Percentiles rank a stretch among this genome's conserved stretches.
Evolutionary conservation across 768 basidiomycete genomes (phyloP).

Genomic region (Lyophyllum atratum): DNA sequence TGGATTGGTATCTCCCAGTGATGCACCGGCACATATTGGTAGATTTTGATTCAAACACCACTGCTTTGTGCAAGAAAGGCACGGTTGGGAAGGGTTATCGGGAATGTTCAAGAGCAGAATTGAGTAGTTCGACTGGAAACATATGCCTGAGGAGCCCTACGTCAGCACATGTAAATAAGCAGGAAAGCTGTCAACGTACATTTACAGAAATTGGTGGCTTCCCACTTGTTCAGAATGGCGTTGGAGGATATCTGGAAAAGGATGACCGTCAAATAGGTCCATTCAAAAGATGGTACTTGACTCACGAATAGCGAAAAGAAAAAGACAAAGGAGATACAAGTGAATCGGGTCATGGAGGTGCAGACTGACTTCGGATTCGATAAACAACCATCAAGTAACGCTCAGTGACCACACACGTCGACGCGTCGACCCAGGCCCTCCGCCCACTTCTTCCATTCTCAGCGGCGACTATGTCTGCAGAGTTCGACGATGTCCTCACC

Average conservation of each 20-base stretch:
- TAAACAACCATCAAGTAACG: background rate
- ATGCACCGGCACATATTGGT: constrained; percentile 77
- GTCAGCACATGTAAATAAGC: background rate
- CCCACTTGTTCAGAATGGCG: constrained; percentile 71
- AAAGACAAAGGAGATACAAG: constrained; percentile 7
- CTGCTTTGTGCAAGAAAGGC: constrained; percentile 90
- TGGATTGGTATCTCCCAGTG: constrained; percentile 84
- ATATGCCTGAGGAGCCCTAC: constrained; percentile 65
- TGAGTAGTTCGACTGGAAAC: constrained; percentile 84
- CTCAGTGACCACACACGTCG: constrained; percentile 5
- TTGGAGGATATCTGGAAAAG: constrained; percentile 29
- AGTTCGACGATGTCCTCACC: constrained; percentile 92
- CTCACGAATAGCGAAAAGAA: constrained; percentile 26
- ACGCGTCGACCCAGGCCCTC: constrained; percentile 16
- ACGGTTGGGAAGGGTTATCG: constrained; percentile 86
- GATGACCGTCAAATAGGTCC: background rate
- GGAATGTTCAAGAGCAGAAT: constrained; percentile 81
- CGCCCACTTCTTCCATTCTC: constrained; percentile 7
- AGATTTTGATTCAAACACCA: constrained; percentile 95
- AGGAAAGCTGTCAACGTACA: constrained; percentile 43
- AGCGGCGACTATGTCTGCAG: constrained; percentile 63
- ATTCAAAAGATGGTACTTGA: constrained; percentile 1
- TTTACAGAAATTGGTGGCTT: constrained; percentile 91
- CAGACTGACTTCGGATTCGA: background rate
- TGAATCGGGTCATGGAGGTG: constrained; percentile 11